Evolutionary conservation across 2,329 filamentous ascomycete genomes (phyloP).

Genomic region (Talaromyces sp.): DNA sequence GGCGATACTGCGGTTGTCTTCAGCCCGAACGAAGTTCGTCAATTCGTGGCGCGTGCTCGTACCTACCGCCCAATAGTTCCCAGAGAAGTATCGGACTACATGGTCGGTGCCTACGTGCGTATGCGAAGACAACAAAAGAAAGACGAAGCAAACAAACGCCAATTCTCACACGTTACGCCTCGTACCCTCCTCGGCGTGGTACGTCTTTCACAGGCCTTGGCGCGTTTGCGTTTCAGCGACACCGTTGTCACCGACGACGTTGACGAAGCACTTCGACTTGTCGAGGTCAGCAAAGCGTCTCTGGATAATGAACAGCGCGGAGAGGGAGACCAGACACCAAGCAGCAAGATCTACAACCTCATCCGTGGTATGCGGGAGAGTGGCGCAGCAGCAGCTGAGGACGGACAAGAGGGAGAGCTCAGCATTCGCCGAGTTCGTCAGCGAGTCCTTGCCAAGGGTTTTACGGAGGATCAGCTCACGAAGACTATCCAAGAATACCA

Average conservation of each 20-base stretch:
- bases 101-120: slow-evolving; percentile 93
- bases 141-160: slow-evolving; percentile 85
- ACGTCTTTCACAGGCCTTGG: slow-evolving; percentile 89
- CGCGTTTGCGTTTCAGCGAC: slow-evolving; percentile 83
- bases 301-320: slow-evolving; percentile 69
- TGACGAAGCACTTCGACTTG: slow-evolving; percentile 85
- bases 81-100: slow-evolving; percentile 85
- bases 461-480: slow-evolving; percentile 90
- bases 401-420: slow-evolving; percentile 71
- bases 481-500: slow-evolving; percentile 87
- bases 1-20: slow-evolving; percentile 70
- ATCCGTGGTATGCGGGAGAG: slow-evolving; percentile 84
- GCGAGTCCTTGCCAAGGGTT: slow-evolving; percentile 90
- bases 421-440: slow-evolving; percentile 87
- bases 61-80: slow-evolving; percentile 86
- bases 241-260: slow-evolving; percentile 88
- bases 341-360: slow-evolving; percentile 90
- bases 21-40: slow-evolving; percentile 86
- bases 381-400: slow-evolving; percentile 75
- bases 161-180: slow-evolving; percentile 90
- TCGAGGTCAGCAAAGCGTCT: slow-evolving; percentile 91
- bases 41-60: slow-evolving; percentile 91
- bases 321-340: slow-evolving; percentile 72
- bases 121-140: slow-evolving; percentile 89
- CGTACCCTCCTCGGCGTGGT: slow-evolving; percentile 91